Evolutionary conservation across 352 stramenopile species (phyloP).

Genomic region (Phytopythium chamaehyphon): DNA sequence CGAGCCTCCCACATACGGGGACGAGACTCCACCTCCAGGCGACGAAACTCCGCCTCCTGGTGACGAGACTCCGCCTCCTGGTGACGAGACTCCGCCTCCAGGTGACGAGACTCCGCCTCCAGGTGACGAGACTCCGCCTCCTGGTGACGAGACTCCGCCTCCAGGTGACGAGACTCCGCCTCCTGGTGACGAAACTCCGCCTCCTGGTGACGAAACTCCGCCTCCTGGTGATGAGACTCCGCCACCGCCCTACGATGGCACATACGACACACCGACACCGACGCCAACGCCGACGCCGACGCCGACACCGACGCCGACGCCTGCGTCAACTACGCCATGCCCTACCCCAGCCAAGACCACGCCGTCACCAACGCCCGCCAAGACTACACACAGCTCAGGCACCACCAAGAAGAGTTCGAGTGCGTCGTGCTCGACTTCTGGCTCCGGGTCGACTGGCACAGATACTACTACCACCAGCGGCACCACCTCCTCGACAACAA

Average conservation of each 20-base stretch:
- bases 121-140: constrained; percentile 10
- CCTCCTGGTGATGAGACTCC: constrained; percentile 9
- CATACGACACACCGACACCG: neutral
- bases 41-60: constrained; percentile 12
- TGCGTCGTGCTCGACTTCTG: constrained; percentile 5
- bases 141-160: constrained; percentile 12
- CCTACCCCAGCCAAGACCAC: neutral
- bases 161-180: constrained; percentile 8
- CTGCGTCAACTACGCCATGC: neutral
- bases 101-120: constrained; percentile 11
- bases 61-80: constrained; percentile 3
- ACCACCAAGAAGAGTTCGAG: neutral
- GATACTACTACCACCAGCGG: neutral
- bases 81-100: constrained; percentile 11
- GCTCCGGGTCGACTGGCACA: neutral
- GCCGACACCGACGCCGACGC: neutral
- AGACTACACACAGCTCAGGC: neutral
- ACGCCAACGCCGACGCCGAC: constrained; percentile 18
- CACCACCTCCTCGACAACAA: constrained; percentile 1
- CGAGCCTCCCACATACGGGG: constrained; percentile 12
- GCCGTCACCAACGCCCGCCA: neutral
- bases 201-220: constrained; percentile 6
- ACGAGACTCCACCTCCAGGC: constrained; percentile 5
- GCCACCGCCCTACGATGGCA: constrained; percentile 5
- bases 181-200: constrained; percentile 8